These are phyloP conservation scores for Arthrobotrys megalospora DNA, from an alignment of 2,329 filamentous ascomycete genomes.

Conservation along the genomic window DNA sequence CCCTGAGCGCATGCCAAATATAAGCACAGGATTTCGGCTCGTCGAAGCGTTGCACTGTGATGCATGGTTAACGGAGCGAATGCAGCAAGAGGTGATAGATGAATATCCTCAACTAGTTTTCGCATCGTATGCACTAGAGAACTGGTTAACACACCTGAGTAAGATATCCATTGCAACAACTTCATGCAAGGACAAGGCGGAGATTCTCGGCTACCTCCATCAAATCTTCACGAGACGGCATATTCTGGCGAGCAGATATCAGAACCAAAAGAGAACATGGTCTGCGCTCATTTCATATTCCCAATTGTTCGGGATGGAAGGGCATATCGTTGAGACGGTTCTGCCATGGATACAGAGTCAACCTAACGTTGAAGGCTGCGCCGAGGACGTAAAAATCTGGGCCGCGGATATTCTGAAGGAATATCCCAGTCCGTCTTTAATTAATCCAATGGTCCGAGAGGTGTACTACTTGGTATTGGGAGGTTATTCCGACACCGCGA, in stretches of 20 bases:
- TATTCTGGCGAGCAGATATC: not conserved
- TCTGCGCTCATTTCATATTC: no score
- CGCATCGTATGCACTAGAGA: constrained; percentile 9
- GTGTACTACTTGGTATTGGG: not conserved
- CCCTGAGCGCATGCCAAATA: constrained; percentile 10
- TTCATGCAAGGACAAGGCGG: not conserved
- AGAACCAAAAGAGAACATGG: not conserved
- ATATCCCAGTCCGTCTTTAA: not conserved
- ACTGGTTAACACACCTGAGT: constrained; percentile 2
- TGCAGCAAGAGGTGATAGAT: no score
- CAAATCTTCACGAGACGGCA: not conserved
- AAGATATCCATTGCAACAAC: constrained; percentile 4
- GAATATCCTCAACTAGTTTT: not conserved
- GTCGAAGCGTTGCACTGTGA: not conserved
- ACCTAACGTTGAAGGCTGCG: not conserved
- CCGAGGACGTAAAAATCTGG: not conserved
- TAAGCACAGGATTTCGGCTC: not conserved
- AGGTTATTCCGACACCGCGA: not conserved
- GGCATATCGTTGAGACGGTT: not conserved
- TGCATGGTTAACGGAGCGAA: no score
- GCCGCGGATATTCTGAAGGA: not conserved
- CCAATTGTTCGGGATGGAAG: not conserved
- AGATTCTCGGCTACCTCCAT: not conserved
- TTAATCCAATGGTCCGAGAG: not conserved
- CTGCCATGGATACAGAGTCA: not conserved